A percentile compares a stretch with the other conserved stretches of the same genome.
phyloP scores from a whole-genome alignment of 345 rosid species.

The Dimocarpus longan region DNA sequence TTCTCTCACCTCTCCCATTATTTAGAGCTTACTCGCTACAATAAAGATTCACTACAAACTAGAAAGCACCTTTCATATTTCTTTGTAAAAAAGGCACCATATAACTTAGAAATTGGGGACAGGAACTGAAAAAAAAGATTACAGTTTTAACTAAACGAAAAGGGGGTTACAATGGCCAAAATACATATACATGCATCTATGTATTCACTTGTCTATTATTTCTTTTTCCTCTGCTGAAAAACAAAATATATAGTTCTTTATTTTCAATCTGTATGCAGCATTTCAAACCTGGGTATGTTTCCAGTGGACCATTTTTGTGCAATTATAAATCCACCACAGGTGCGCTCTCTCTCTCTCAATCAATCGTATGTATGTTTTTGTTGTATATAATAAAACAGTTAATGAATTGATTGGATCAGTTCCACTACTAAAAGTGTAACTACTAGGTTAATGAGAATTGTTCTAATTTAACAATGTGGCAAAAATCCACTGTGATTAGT shows the following conservation, averaged over 20 bases:
- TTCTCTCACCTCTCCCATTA: neutral
- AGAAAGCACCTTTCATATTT: neutral
- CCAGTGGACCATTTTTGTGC: constrained; percentile 94
- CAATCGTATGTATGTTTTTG: neutral
- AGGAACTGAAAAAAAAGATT: neutral
- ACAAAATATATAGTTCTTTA: neutral
- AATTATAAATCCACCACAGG: constrained; percentile 98
- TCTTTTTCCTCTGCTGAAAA: constrained; percentile 5
- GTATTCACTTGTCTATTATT: neutral
- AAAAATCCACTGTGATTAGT: neutral
- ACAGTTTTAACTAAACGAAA: neutral
- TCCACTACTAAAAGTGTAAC: neutral
- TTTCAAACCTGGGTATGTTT: constrained; percentile 99
- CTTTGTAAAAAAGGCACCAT: neutral
- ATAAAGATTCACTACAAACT: neutral
- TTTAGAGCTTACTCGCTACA: neutral
- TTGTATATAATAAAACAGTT: neutral
- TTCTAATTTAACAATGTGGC: neutral
- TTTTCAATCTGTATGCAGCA: constrained; percentile 57
- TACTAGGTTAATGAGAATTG: neutral
- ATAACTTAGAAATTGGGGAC: neutral
- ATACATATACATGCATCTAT: neutral
- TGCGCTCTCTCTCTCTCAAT: constrained; percentile 32
- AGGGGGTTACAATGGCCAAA: neutral
- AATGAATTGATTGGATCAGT: neutral